phyloP scores from a whole-genome alignment of 2,329 filamentous ascomycete genomes.

The Aspergillus sp. region DNA sequence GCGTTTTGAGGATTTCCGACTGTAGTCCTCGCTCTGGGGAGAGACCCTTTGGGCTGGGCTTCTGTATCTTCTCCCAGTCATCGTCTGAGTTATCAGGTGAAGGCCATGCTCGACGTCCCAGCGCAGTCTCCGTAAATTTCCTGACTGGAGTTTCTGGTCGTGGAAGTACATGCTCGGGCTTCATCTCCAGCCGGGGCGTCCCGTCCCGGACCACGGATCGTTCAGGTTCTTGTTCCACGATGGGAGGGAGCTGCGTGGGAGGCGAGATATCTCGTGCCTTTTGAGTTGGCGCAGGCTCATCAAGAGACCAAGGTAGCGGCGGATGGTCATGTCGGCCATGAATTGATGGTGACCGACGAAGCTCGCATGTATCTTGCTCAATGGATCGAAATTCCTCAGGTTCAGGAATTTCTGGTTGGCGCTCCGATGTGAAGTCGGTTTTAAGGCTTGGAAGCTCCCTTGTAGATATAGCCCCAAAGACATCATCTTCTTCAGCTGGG shows the following conservation, averaged over 20 bases:
- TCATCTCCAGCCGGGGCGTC: slow-evolving; percentile 39
- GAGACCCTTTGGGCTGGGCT: slow-evolving; percentile 17
- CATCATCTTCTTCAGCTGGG: not conserved
- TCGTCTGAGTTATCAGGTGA: slow-evolving; percentile 23
- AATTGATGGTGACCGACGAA: slow-evolving; percentile 38
- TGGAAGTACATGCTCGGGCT: slow-evolving; percentile 40
- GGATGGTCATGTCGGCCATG: slow-evolving; percentile 34
- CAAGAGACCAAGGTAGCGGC: slow-evolving; percentile 29
- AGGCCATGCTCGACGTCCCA: slow-evolving; percentile 32
- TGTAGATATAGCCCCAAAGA: not conserved
- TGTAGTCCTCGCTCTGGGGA: slow-evolving; percentile 23
- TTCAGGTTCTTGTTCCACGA: slow-evolving; percentile 51
- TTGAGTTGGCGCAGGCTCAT: slow-evolving; percentile 25
- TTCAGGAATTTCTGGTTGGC: not conserved
- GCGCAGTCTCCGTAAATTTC: slow-evolving; percentile 35
- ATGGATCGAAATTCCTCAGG: not conserved
- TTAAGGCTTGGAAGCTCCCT: not conserved
- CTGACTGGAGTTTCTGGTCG: slow-evolving; percentile 30
- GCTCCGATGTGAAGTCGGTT: not conserved
- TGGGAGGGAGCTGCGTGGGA: slow-evolving; percentile 50
- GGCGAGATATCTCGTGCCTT: slow-evolving; percentile 32
- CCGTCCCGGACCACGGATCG: slow-evolving; percentile 39
- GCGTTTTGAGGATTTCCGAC: slow-evolving; percentile 38
- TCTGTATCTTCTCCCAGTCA: slow-evolving; percentile 28
- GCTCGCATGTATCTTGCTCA: slow-evolving; percentile 14